These are phyloP conservation scores for Cunninghamia lanceolata DNA, from an alignment of 75 land plant species.

Conservation along the genomic window DNA sequence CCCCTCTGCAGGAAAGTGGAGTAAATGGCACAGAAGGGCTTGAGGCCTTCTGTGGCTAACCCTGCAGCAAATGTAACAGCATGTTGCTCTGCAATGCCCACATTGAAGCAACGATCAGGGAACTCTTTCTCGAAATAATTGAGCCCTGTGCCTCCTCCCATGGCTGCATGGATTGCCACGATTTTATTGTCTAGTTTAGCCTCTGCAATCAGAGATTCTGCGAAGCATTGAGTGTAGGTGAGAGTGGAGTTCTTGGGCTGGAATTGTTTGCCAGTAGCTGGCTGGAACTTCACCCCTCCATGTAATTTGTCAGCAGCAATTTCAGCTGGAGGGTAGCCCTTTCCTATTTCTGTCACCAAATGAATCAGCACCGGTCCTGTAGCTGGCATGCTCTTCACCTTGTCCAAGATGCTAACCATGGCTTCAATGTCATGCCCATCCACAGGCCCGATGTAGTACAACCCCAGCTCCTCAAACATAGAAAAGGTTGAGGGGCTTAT, in stretches of 20 bases:
- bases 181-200: conserved; percentile 69
- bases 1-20: conserved; percentile 85
- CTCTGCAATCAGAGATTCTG: conserved; percentile 72
- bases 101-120: conserved; percentile 83
- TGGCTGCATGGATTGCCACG: conserved; percentile 88
- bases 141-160: conserved; percentile 94
- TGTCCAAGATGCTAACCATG: conserved; percentile 54
- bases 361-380: conserved; percentile 87
- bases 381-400: conserved; percentile 64
- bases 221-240: conserved; percentile 77
- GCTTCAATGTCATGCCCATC: conserved; percentile 80
- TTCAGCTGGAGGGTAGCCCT: conserved; percentile 79
- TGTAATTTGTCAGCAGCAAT: conserved; percentile 82
- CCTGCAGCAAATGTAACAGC: conserved; percentile 97
- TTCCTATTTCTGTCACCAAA: conserved; percentile 79
- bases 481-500: conserved; percentile 58
- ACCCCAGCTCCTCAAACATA: conserved; percentile 77
- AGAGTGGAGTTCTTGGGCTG: conserved; percentile 63
- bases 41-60: conserved; percentile 77
- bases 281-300: conserved; percentile 84
- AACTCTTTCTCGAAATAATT: conserved; percentile 73
- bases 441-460: conserved; percentile 89
- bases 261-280: conserved; percentile 69
- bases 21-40: conserved; percentile 85
- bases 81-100: conserved; percentile 93